Evolutionary conservation across 192 early-diverging fungal species (phyloP).

Genomic region (Coemansia sp.): DNA sequence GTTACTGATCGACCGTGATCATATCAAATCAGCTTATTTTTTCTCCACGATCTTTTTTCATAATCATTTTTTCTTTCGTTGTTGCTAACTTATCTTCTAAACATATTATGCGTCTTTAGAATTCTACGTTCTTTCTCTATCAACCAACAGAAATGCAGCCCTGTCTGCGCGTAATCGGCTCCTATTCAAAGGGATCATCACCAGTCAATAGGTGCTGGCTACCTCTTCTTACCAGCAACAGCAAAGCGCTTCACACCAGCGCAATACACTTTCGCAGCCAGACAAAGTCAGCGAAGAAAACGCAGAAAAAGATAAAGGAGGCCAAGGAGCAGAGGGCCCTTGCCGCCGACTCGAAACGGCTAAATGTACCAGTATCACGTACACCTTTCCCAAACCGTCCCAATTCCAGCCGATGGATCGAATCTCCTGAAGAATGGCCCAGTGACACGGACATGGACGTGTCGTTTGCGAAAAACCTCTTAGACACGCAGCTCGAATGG

Average conservation of each 20-base stretch:
- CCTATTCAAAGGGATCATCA: background rate
- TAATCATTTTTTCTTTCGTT: too few relatives aligned
- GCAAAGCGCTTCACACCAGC: background rate
- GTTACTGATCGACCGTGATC: too few relatives aligned
- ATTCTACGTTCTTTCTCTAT: too few relatives aligned
- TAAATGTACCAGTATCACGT: too few relatives aligned
- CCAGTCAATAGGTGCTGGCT: background rate
- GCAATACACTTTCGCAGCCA: background rate
- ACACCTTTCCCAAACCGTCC: too few relatives aligned
- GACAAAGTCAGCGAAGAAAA: background rate
- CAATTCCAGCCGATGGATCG: background rate
- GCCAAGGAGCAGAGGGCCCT: background rate
- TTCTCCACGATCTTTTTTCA: too few relatives aligned
- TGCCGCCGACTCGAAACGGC: too few relatives aligned
- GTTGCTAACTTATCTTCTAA: too few relatives aligned
- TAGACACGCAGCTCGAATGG: constrained; percentile 12
- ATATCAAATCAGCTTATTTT: too few relatives aligned
- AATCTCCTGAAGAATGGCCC: constrained; percentile 14
- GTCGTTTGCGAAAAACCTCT: constrained; percentile 20
- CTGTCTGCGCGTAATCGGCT: background rate
- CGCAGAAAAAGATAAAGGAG: background rate
- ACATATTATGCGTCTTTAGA: too few relatives aligned
- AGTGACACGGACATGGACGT: constrained; percentile 38
- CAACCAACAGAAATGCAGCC: background rate
- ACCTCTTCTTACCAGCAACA: background rate